Base-by-base conservation (phyloP, 2,329 filamentous ascomycete species). In the Aschersonia sp. region DNA sequence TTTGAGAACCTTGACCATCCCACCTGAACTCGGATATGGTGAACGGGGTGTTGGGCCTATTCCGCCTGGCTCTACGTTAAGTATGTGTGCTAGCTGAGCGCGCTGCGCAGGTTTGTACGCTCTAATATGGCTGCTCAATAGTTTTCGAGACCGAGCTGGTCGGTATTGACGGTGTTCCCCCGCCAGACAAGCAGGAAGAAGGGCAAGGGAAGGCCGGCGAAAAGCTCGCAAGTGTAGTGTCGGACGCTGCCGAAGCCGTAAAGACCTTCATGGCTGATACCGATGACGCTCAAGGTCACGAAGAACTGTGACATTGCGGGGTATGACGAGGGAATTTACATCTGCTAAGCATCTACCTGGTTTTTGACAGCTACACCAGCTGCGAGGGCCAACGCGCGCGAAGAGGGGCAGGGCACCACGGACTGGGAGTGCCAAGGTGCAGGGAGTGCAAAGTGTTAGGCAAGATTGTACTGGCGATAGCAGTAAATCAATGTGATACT, bases 131-230 rank as follows among this genome's bases (percentile, higher is more conserved):
- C 58, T 48, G 44, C 28, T 4, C 42, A 46, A 41, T 45, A 84
- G 80, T 97, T 47, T 96, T 97, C 61, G 87, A 94, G 71, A 95
- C 89, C 44, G 88, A 95, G 68, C 71, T 97, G 55, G 72, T 96
- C 58, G 82, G 77, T 48, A 96, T 97, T 60, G 72, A 81, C 12
- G 89, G 89, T 31, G 85, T 91, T 31, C 61, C 63, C 9, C 12
- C 28, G n/a, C 47, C 50, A n/a, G n/a, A 43, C 12, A 46, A 46
- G 4, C 38, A 47, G 42, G 43, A 35, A 5, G 20, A 12, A 28
- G 60, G 58, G 20, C 61, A 65, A 45, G 66, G 55, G 43, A 52
- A 58, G 40, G 49, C 44, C 4, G 57, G 55, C 31, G 56, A 63
- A 45, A 55, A 56, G 51, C 50, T 53, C 30, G 53, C 47, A 29